Evolutionary conservation across 331 rosid genomes (phyloP), one percentile per base, ranked within the genome.

Genomic region (Stylosanthes scabra): DNA sequence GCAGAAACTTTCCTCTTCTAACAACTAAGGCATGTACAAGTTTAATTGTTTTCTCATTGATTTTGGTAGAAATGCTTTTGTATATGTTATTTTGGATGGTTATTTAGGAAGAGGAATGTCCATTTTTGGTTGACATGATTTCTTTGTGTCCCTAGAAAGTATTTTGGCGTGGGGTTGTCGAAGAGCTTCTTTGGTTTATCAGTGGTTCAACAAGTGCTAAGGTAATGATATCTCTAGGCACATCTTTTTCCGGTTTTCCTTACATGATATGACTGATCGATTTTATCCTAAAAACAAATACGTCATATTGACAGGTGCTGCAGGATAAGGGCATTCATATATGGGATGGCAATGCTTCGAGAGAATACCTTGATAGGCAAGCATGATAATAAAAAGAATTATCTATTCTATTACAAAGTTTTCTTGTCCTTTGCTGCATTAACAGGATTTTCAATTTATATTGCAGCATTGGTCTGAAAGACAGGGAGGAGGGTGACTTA

Each of bases 91-190:
- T 42, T 42, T 6, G 49, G 39, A 47, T 28, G 68, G 71, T 80
- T 16, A 66, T 63, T 63, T 60, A 60, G 70, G 76, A 62, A 52
- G 75, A 60, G 51, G 44, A 54, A 71, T 45, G 47, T 62, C 45
- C 59, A 16, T 71, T 71, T 55, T 69, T 50, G 64, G 77, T 71
- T 87, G 70, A 91, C 85, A 28, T 66, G 55, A 51, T 25, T 75
- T 80, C 74, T 81, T 75, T 34, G 82, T 86, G 86, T 85, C 75
- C 63, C 37, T 79, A 95, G 99, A 95, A 86, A 92, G 92, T 95
- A 68, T 95, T 95, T 83, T 95, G 99, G 99, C 91, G 97, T 76
- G 99, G 96, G 71, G 96, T 91, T 47, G 93, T 95, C 68, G 99
- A 95, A 85, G 99, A 95, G 78, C 97, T 95, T 84, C 91, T 95